Evolutionary conservation across 306 rosid species (phyloP).

Genomic region (Castanea crenata): DNA sequence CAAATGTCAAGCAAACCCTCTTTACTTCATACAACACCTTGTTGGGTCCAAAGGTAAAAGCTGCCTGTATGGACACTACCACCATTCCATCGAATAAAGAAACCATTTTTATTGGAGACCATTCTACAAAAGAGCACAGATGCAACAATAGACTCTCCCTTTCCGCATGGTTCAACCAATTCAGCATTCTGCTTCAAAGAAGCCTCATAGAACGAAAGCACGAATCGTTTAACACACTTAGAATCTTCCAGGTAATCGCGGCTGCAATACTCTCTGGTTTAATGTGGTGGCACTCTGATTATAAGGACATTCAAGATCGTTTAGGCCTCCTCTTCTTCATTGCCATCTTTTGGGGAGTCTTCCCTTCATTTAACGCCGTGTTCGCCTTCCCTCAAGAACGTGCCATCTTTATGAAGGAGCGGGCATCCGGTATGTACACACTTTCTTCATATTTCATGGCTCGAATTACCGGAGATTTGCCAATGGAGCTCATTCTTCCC

Average conservation of each 20-base stretch:
- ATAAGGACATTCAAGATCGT: conserved; percentile 67
- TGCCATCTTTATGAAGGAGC: conserved; percentile 67
- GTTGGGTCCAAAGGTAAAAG: conserved; percentile 69
- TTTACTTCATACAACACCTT: conserved; percentile 66
- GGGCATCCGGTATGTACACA: conserved; percentile 85
- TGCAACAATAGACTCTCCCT: conserved; percentile 24
- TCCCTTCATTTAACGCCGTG: conserved; percentile 78
- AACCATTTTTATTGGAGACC: conserved; percentile 9
- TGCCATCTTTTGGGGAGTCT: conserved; percentile 92
- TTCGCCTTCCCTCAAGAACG: conserved; percentile 95
- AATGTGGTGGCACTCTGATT: conserved; percentile 95
- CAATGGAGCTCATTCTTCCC: conserved; percentile 94
- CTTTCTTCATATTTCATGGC: conserved; percentile 80
- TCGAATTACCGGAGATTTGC: conserved; percentile 75
- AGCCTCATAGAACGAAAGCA: conserved; percentile 87
- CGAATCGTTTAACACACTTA: conserved; percentile 69
- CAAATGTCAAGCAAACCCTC: conserved; percentile 63
- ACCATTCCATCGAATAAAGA: conserved; percentile 26
- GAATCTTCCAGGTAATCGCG: conserved; percentile 70
- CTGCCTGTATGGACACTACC: conserved; percentile 47
- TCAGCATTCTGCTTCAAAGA: conserved; percentile 64
- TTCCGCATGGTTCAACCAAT: conserved; percentile 67
- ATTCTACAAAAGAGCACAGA: conserved; percentile 25
- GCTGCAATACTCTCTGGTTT: conserved; percentile 73
- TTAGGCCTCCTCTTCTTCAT: conserved; percentile 92